Conservation (phyloP, 2,329 filamentous ascomycete species). For the Pestalotiopsis sp. region DNA sequence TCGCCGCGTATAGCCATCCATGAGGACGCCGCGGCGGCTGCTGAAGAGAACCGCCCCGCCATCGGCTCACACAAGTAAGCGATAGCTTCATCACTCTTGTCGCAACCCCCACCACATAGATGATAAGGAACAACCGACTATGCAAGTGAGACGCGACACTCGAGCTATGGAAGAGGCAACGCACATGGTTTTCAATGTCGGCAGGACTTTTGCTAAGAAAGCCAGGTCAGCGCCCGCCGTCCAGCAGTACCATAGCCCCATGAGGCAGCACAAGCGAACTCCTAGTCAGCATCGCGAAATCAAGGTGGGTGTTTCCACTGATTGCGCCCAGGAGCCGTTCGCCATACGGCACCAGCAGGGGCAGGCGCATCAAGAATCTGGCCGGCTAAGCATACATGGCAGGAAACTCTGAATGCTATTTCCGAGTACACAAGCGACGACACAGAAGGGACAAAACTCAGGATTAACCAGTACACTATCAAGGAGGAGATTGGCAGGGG, state of each 20-base stretch:
- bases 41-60: slow-evolving; percentile 30
- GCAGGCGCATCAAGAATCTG: not conserved
- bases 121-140: not conserved
- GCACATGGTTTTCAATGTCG: not conserved
- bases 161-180: not conserved
- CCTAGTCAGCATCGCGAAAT: slow-evolving; percentile 60
- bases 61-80: slow-evolving; percentile 46
- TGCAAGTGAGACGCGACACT: not conserved
- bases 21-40: slow-evolving; percentile 33
- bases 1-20: slow-evolving; percentile 42
- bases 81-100: slow-evolving; percentile 13
- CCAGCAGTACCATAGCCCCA: slow-evolving; percentile 51
- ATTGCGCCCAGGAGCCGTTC: not conserved
- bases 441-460: slow-evolving; percentile 80
- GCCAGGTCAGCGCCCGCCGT: slow-evolving; percentile 45
- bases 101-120: not conserved
- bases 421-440: slow-evolving; percentile 87
- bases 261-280: slow-evolving; percentile 60
- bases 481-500: slow-evolving; percentile 95
- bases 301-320: slow-evolving; percentile 45
- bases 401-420: slow-evolving; percentile 91
- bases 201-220: slow-evolving; percentile 12
- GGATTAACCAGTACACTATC: slow-evolving; percentile 94
- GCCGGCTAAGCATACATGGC: slow-evolving; percentile 13
- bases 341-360: not conserved